These are phyloP conservation scores for Aspergillus sojae DNA, from an alignment of 2,329 filamentous ascomycete genomes.

Conservation along the genomic window DNA sequence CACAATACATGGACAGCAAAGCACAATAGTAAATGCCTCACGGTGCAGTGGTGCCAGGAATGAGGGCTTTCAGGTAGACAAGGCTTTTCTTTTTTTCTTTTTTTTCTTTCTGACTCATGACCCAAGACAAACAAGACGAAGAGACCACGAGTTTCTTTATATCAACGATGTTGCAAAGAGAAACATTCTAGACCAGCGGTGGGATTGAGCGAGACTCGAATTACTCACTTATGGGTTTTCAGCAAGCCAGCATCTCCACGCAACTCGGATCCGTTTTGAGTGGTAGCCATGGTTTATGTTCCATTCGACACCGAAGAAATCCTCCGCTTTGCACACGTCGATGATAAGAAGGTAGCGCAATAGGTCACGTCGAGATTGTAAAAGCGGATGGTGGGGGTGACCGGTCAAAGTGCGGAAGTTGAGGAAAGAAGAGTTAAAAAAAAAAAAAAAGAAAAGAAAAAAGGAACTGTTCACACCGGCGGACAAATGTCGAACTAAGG, in stretches of 20 bases:
- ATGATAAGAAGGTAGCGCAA: conserved; percentile 6
- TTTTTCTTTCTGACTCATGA: not conserved
- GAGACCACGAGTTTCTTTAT: conserved; percentile 4
- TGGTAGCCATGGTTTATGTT: conserved; percentile 46
- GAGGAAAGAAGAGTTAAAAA: conserved; percentile 10
- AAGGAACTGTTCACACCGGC: conserved; percentile 24
- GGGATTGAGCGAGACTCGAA: conserved; percentile 14
- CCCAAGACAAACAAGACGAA: conserved; percentile 3
- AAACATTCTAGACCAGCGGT: not conserved
- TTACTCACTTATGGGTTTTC: conserved; percentile 60
- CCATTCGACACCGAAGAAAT: conserved; percentile 35
- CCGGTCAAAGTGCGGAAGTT: conserved; percentile 16
- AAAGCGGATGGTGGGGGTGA: conserved; percentile 12
- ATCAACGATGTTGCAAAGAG: not conserved
- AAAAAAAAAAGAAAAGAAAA: conserved; percentile 17
- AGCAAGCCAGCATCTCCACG: conserved; percentile 59
- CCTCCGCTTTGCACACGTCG: conserved; percentile 17
- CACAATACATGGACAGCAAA: conserved; percentile 11
- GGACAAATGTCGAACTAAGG: conserved; percentile 38
- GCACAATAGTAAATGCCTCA: conserved; percentile 4
- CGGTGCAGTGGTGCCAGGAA: not conserved
- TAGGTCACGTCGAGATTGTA: conserved; percentile 10
- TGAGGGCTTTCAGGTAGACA: not conserved
- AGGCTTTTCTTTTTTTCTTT: not conserved
- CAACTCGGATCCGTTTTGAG: conserved; percentile 51